Conservation (phyloP, 306 rosid species). For the Malus orientalis region DNA sequence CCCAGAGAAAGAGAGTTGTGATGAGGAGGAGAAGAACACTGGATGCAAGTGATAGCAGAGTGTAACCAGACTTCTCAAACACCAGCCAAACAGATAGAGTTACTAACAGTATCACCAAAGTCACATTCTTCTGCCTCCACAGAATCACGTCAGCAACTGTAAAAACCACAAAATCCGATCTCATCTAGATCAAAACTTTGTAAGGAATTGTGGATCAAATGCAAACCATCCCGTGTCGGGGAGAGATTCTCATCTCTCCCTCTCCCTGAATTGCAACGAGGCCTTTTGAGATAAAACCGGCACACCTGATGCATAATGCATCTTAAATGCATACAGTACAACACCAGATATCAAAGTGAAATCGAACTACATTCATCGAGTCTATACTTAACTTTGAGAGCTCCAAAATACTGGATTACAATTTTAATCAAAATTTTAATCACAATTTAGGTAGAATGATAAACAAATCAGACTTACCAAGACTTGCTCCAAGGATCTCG, state of each 20-base stretch:
- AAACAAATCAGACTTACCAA: slow-evolving; percentile 30
- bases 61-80: slow-evolving; percentile 92
- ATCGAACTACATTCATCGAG: not conserved
- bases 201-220: not conserved
- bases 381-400: not conserved
- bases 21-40: slow-evolving; percentile 85
- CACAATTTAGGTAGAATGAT: not conserved
- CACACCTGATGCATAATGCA: not conserved
- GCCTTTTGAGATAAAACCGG: not conserved
- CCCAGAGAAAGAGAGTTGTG: slow-evolving; percentile 86
- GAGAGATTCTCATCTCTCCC: too few relatives aligned
- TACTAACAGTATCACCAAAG: slow-evolving; percentile 48
- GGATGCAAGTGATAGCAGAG: slow-evolving; percentile 75
- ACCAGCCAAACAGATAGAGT: slow-evolving; percentile 73
- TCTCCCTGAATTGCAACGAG: not conserved
- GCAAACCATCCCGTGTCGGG: not conserved
- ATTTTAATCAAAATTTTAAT: not conserved
- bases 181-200: not conserved
- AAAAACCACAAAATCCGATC: slow-evolving; percentile 13
- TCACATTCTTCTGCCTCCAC: slow-evolving; percentile 74
- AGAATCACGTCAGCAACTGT: slow-evolving; percentile 88
- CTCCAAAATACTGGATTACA: not conserved
- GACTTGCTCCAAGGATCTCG: slow-evolving; percentile 76
- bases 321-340: not conserved
- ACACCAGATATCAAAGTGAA: not conserved